Conservation (phyloP, 1,284 basidiomycete species). For the Rhodofomes roseus region DNA sequence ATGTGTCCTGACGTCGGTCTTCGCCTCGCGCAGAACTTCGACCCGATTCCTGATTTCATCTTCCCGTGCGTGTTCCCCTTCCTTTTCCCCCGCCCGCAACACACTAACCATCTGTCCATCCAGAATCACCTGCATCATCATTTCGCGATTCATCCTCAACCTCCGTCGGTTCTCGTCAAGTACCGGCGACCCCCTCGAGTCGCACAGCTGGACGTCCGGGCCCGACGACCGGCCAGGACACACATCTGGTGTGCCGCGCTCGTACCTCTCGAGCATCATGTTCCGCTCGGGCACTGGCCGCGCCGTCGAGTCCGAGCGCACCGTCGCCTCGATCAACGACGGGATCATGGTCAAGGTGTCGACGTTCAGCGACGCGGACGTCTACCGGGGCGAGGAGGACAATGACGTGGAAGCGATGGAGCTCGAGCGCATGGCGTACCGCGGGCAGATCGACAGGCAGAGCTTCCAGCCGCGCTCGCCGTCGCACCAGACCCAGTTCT, state of each 20-base stretch:
- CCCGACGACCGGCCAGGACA: not conserved
- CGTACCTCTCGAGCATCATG: conserved; percentile 1
- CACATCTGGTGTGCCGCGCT: not conserved
- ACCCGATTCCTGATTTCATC: conserved; percentile 1
- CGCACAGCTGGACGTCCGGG: not conserved
- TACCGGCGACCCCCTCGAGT: not conserved
- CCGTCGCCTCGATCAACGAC: not conserved
- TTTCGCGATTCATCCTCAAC: conserved; percentile 1
- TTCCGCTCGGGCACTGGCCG: not conserved
- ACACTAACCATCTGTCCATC: not conserved
- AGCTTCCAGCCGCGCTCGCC: not conserved
- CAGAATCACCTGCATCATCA: not conserved
- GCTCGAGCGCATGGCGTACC: not conserved
- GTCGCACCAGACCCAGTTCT: not conserved
- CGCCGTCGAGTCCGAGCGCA: not conserved
- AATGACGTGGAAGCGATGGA: not conserved
- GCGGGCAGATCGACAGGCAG: too few relatives aligned
- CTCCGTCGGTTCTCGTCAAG: not conserved
- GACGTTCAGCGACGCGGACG: not conserved
- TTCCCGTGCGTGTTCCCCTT: not conserved
- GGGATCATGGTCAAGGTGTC: not conserved
- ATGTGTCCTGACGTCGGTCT: not conserved
- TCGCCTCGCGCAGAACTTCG: not conserved
- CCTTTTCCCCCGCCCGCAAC: not conserved
- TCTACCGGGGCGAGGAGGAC: not conserved